Base-by-base conservation (phyloP, 1,284 basidiomycete species). In the Farysia itapuensis region DNA sequence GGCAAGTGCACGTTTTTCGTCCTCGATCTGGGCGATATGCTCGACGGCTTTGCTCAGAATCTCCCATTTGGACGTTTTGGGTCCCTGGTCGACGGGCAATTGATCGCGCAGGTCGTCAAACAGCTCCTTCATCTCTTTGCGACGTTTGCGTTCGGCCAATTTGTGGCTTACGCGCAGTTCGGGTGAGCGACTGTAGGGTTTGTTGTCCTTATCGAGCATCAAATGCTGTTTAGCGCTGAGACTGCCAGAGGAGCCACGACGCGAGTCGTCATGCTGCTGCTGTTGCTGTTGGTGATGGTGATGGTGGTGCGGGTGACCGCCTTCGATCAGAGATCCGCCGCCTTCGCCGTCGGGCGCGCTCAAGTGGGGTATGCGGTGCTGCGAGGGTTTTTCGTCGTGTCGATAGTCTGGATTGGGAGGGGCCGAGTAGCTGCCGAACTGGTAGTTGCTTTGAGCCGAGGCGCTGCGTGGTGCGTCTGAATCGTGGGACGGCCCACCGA, bases 71-170 rank as follows among this genome's bases (percentile, higher is more conserved):
- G 56, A 64, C 23, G 70, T 73, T 50, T 74, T 74, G 23, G 73
- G 67, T 0, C 72, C 67, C 20, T 64, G 60, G 39, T 75, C 71
- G 14, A 69, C 63, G 13, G 73, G 73, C 13, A 75, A 51, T 44
- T 59, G 67, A 35, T 73, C 70, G 19, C 71, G 49, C 18, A 75
- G 51, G 29, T 74, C 73, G 24, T 75, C 73, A 45, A 75, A 75
- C 15, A 75, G 54, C 39, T 74, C 72, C 53, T 75, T 75, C 73
- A 75, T 75, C 45, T 75, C 73, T 41, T 70, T 72, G 6, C 73
- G 44, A 19, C 73, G 39, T 49, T 75, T 75, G 19, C 73, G 52
- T 39, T 75, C 73, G 5, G 73, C 73, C 7, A 74, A 54, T 61
- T 74, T 74, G 64, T 75, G 73, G 35, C 61, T 72, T 14, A 73